Evolutionary conservation across 129 eudicot genomes (phyloP).

Genomic region (Ambrosia trifida): DNA sequence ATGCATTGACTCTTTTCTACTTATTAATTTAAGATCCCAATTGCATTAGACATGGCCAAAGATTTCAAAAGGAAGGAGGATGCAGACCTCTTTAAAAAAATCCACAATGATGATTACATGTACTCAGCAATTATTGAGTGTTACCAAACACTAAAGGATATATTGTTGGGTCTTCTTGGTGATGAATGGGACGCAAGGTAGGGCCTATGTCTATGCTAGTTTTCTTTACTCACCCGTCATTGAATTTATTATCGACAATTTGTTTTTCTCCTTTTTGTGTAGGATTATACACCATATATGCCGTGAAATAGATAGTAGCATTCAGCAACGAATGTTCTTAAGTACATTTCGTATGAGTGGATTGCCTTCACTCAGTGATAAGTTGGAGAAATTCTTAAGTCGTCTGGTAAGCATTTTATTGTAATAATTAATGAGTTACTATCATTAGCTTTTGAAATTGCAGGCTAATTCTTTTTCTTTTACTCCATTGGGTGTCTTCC

Average conservation of each 20-base stretch:
- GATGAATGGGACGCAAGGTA: constrained; percentile 68
- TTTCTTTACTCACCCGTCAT: background rate
- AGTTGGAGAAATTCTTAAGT: constrained; percentile 73
- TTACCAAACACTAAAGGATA: constrained; percentile 74
- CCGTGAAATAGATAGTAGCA: constrained; percentile 67
- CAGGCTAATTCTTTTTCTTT: constrained; percentile 5
- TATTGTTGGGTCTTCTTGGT: constrained; percentile 51
- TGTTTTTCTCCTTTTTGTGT: constrained; percentile 21
- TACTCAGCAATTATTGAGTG: constrained; percentile 83
- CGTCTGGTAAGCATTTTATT: constrained; percentile 53
- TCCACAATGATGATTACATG: constrained; percentile 83
- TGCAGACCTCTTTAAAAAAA: constrained; percentile 80
- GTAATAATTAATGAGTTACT: constrained; percentile 5
- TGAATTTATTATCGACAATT: constrained; percentile 15
- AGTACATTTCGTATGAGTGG: constrained; percentile 71
- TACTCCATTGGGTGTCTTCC: constrained; percentile 22
- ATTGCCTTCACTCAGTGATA: constrained; percentile 77
- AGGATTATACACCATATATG: constrained; percentile 67
- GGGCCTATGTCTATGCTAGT: constrained; percentile 21
- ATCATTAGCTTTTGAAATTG: background rate
- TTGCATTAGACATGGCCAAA: constrained; percentile 99
- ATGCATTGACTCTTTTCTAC: constrained; percentile 27
- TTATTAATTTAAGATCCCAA: constrained; percentile 66
- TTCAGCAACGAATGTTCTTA: constrained; percentile 47
- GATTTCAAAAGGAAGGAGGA: constrained; percentile 79